Evolutionary conservation across 2,329 filamentous ascomycete species (phyloP).

Genomic region (Alternaria tenuissima): DNA sequence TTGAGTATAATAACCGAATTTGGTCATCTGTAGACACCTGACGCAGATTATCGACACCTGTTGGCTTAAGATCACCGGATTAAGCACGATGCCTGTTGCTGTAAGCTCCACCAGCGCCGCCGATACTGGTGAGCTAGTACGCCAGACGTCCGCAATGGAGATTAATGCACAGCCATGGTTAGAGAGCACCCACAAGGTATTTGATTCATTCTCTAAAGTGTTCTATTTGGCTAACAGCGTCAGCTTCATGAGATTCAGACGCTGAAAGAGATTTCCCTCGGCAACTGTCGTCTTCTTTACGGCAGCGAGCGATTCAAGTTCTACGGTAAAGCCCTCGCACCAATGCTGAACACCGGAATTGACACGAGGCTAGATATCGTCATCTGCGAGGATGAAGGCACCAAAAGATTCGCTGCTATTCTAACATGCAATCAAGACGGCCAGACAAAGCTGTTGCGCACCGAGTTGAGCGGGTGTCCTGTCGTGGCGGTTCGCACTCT

Average conservation of each 20-base stretch:
- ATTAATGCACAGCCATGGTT: conserved; percentile 9
- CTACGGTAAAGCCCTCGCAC: conserved; percentile 20
- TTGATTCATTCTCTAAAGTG: accelerated
- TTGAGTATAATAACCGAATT: not conserved
- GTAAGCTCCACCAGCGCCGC: not conserved
- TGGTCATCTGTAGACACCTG: not conserved
- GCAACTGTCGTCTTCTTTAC: conserved; percentile 40
- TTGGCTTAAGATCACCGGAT: not conserved
- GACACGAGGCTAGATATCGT: conserved; percentile 29
- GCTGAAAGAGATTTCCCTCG: conserved; percentile 24
- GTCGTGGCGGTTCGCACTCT: conserved; percentile 61
- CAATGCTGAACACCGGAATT: not conserved
- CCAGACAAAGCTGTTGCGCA: conserved; percentile 76
- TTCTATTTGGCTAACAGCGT: conserved; percentile 59
- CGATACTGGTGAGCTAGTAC: conserved; percentile 2
- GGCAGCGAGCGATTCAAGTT: conserved; percentile 36
- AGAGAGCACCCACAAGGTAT: conserved; percentile 15
- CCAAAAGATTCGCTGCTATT: conserved; percentile 83
- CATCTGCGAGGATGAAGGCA: conserved; percentile 14
- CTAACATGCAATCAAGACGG: conserved; percentile 86
- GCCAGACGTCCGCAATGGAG: conserved; percentile 1
- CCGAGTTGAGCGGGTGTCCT: conserved; percentile 76
- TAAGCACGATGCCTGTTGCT: not conserved
- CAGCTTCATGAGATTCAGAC: conserved; percentile 60
- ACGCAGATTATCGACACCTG: not conserved